Conservation (phyloP, 345 rosid genomes). For the Eucalyptus grandis region DNA sequence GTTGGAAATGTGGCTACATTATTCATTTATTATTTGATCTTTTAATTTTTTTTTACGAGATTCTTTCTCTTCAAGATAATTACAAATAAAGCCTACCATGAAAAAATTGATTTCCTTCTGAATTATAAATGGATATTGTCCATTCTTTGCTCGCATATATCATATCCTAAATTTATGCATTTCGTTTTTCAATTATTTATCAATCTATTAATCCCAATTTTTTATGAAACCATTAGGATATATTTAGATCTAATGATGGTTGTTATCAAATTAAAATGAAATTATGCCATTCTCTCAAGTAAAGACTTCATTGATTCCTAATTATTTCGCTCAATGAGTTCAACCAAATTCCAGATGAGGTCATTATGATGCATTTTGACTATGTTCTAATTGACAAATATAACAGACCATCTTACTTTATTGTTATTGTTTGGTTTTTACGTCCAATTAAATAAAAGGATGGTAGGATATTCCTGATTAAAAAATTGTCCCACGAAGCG, state of each 20-base stretch:
- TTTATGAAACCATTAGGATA: neutral
- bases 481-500: neutral
- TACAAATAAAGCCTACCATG: neutral
- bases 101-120: neutral
- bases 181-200: neutral
- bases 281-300: neutral
- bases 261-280: neutral
- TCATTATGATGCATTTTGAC: neutral
- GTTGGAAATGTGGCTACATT: too few relatives aligned
- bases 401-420: neutral
- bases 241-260: neutral
- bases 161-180: neutral
- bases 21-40: too few relatives aligned
- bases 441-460: neutral
- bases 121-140: neutral
- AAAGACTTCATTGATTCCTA: neutral
- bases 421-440: neutral
- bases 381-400: neutral
- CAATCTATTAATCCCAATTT: neutral
- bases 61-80: neutral
- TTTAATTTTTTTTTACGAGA: neutral
- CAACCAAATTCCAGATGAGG: neutral
- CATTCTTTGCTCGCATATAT: neutral
- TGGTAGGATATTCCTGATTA: neutral
- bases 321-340: neutral